Conservation (phyloP, 768 basidiomycete species). For the Pleurotus platypus region DNA sequence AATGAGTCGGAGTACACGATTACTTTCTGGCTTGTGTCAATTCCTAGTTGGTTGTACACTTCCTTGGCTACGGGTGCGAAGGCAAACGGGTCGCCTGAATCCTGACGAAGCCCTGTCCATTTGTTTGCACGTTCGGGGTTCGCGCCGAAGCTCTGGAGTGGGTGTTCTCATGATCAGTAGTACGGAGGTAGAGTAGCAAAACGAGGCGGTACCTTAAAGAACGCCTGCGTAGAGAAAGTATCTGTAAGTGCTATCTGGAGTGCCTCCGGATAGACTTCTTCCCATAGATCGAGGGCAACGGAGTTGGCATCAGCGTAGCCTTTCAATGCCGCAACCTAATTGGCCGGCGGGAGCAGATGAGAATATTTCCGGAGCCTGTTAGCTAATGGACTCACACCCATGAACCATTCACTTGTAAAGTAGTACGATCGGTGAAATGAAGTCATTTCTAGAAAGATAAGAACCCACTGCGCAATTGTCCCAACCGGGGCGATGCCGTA, state of each 20-base stretch:
- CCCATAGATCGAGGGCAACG: conserved; percentile 82
- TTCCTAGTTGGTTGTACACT: conserved; percentile 66
- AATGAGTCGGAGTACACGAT: conserved; percentile 87
- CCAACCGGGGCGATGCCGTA: conserved; percentile 67
- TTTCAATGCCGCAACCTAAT: conserved; percentile 76
- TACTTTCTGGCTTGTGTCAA: conserved; percentile 60
- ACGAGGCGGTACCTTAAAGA: conserved; percentile 59
- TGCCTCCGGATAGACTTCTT: conserved; percentile 58
- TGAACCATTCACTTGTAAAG: conserved; percentile 76
- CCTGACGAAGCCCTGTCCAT: conserved; percentile 88
- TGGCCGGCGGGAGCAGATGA: background rate
- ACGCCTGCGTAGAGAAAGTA: conserved; percentile 86
- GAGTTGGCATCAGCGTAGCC: conserved; percentile 80
- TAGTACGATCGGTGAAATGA: conserved; percentile 11
- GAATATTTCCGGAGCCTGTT: background rate
- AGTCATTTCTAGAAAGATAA: background rate
- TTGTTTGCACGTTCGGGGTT: conserved; percentile 58
- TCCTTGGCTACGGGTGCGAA: conserved; percentile 75
- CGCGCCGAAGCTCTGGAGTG: conserved; percentile 49
- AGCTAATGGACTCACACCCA: conserved; percentile 56
- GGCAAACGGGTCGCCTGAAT: conserved; percentile 86
- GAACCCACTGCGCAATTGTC: conserved; percentile 80
- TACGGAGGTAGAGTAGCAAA: background rate
- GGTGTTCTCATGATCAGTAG: background rate
- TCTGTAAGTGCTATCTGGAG: conserved; percentile 85